phyloP scores from a whole-genome alignment of 441 rosid species.

The Rhodomyrtus psidioides region DNA sequence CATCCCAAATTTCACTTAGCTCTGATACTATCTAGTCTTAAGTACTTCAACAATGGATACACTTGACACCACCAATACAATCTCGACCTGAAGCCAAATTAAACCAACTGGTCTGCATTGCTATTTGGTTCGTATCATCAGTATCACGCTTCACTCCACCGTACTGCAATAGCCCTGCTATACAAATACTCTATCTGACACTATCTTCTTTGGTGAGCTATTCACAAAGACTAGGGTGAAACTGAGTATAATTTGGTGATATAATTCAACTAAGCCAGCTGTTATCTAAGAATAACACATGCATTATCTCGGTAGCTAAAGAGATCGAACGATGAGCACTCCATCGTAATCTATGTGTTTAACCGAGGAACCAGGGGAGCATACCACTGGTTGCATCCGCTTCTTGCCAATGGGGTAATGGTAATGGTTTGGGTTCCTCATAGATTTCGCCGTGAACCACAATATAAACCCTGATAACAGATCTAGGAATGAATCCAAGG shows the following conservation, averaged over 20 bases:
- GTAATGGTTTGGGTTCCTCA: conserved; percentile 36
- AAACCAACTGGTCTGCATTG: neutral
- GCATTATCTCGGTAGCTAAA: neutral
- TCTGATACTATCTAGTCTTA: neutral
- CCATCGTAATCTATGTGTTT: neutral
- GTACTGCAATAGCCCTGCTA: neutral
- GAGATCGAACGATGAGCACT: neutral
- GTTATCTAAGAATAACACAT: neutral
- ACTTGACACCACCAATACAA: neutral
- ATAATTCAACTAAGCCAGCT: neutral
- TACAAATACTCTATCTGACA: neutral
- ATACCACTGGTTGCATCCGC: conserved; percentile 61
- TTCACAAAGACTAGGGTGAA: neutral
- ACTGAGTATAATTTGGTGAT: neutral
- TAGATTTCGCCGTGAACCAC: conserved; percentile 46
- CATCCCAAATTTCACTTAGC: neutral
- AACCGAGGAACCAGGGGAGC: neutral
- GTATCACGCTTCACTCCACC: neutral
- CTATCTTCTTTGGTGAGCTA: neutral
- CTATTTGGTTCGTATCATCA: neutral
- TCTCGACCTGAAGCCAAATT: neutral
- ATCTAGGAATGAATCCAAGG: conserved; percentile 53
- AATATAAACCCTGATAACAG: conserved; percentile 55
- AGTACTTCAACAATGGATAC: neutral
- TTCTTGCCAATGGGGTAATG: conserved; percentile 55